Percentiles rank a stretch among this genome's conserved stretches.
phyloP scores from a whole-genome alignment of 768 basidiomycete genomes.

The Naganishia onofrii region DNA sequence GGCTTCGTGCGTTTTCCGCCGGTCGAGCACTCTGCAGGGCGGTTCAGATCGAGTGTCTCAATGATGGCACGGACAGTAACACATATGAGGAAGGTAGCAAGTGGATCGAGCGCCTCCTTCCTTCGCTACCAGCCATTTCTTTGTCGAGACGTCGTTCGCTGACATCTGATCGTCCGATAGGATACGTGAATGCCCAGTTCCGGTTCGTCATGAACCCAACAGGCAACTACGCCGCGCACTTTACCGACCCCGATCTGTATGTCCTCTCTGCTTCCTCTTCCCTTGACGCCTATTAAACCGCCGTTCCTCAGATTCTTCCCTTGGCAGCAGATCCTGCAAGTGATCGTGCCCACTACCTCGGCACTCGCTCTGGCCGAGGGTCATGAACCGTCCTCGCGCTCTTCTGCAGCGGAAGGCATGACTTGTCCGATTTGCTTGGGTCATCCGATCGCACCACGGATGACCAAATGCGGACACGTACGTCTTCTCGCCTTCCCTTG shows the following conservation, averaged over 20 bases:
- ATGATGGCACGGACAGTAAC: no score
- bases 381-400: constrained; percentile 30
- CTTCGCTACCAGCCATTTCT: no score
- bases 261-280: constrained; percentile 47
- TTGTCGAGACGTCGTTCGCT: neutral
- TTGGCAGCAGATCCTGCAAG: constrained; percentile 92
- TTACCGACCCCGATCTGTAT: constrained; percentile 95
- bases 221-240: constrained; percentile 86
- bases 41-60: no score
- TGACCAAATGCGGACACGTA: constrained; percentile 95
- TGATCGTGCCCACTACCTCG: constrained; percentile 82
- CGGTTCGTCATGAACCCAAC: constrained; percentile 91
- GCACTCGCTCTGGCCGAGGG: constrained; percentile 64
- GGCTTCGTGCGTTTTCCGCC: no score
- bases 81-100: no score
- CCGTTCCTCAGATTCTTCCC: constrained; percentile 72
- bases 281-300: constrained; percentile 18
- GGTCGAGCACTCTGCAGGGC: no score
- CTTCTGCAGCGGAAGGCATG: constrained; percentile 56
- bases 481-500: constrained; percentile 53
- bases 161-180: constrained; percentile 52
- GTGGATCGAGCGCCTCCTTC: no score
- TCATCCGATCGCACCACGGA: constrained; percentile 76
- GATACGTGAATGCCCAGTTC: constrained; percentile 94
- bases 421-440: constrained; percentile 94